These are phyloP conservation scores for Rubus parviflorus DNA, from an alignment of 306 rosid genomes.

Conservation along the genomic window DNA sequence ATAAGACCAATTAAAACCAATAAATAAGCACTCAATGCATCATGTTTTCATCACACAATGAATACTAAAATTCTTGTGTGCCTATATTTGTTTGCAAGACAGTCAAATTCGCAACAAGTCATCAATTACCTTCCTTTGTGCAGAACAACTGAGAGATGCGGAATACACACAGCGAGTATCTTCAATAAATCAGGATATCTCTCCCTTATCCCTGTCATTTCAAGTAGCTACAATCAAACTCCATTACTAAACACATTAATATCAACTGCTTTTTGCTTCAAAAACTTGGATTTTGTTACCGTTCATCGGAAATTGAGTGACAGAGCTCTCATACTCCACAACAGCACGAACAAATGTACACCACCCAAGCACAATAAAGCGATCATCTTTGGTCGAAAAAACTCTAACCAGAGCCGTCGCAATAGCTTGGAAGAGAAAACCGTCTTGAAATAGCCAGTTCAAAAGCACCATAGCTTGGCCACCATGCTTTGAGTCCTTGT, in stretches of 20 bases:
- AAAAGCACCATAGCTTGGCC: constrained; percentile 64
- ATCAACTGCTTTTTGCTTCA: neutral
- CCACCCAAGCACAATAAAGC: constrained; percentile 78
- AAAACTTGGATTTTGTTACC: constrained; percentile 37
- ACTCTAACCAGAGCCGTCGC: constrained; percentile 55
- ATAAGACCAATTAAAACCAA: constrained; percentile 1
- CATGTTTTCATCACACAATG: neutral
- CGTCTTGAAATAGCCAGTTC: constrained; percentile 82
- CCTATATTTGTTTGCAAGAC: neutral
- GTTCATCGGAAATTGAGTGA: constrained; percentile 39
- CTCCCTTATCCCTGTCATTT: constrained; percentile 60
- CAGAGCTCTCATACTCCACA: constrained; percentile 48
- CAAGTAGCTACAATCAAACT: neutral
- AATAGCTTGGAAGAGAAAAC: constrained; percentile 47
- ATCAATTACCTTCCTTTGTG: constrained; percentile 68
- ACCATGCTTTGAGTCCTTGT: constrained; percentile 59
- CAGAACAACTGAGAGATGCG: constrained; percentile 43
- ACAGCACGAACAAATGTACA: constrained; percentile 68
- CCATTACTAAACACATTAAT: neutral
- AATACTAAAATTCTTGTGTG: neutral
- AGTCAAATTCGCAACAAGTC: neutral
- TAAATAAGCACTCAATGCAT: neutral
- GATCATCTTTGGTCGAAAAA: constrained; percentile 54
- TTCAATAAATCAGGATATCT: constrained; percentile 61
- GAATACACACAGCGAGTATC: constrained; percentile 50